Percentiles rank a stretch among this genome's conserved stretches.
phyloP scores from a whole-genome alignment of 2,329 filamentous ascomycete genomes.

The Passalora sequoiae region DNA sequence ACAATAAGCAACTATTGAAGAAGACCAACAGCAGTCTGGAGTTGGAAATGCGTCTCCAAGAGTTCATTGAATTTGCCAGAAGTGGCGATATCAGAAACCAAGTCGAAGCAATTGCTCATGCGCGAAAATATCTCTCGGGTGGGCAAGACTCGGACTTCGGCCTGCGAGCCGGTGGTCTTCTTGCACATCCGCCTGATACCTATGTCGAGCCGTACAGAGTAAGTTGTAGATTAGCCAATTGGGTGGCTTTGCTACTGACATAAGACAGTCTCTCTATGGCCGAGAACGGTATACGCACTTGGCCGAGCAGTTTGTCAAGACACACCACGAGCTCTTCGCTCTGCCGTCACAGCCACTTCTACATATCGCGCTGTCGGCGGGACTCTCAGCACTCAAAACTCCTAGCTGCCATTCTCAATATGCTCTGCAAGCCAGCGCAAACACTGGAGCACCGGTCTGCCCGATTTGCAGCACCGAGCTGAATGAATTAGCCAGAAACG shows the following conservation, averaged over 20 bases:
- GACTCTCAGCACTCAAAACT: constrained; percentile 91
- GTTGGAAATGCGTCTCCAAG: constrained; percentile 87
- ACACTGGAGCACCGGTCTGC: constrained; percentile 69
- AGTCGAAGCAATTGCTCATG: constrained; percentile 73
- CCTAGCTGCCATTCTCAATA: constrained; percentile 77
- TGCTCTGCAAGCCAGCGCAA: constrained; percentile 54
- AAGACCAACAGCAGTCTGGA: constrained; percentile 86
- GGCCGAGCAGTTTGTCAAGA: constrained; percentile 73
- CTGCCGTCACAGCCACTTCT: constrained; percentile 79
- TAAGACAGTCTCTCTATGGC: constrained; percentile 67
- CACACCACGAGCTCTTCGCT: constrained; percentile 79
- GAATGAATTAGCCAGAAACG: constrained; percentile 79
- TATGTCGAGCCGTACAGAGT: constrained; percentile 57
- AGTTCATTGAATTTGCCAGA: constrained; percentile 87
- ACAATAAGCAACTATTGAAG: constrained; percentile 87
- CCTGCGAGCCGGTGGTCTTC: constrained; percentile 70
- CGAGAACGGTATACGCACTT: constrained; percentile 68
- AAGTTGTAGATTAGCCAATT: constrained; percentile 19
- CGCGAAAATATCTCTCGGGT: constrained; percentile 71
- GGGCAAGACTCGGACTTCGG: constrained; percentile 63
- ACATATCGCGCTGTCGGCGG: constrained; percentile 83
- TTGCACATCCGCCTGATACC: constrained; percentile 66
- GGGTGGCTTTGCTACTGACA: no score
- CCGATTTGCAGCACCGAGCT: constrained; percentile 95
- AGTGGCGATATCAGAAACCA: constrained; percentile 59